Evolutionary conservation across 2,329 filamentous ascomycete genomes (phyloP), one percentile per base, ranked within the genome.

Genomic region (Cercospora janseana): DNA sequence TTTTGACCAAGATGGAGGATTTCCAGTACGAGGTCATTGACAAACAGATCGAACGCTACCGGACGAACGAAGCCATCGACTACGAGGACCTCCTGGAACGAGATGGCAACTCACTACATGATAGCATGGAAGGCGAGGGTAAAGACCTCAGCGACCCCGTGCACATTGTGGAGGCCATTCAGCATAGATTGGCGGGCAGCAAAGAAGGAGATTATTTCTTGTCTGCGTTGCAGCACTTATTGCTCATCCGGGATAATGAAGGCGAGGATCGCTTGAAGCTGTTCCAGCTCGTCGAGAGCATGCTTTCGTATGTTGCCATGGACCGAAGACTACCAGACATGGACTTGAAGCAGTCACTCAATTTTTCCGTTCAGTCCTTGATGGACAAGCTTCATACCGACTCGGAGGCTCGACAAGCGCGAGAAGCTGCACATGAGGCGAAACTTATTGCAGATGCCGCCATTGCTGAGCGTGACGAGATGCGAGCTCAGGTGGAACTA

Each of bases 301-400:
- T 97, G 90, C 82, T 98, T 59, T 95, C 90, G 70, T 97, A 97
- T 70, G 92, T 98, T 56, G 92, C 92, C 62, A 98, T 98, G 92
- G 93, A 98, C 70, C 82, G 93, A 65, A 81, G 93, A 57, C 72
- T 97, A 58, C 93, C 93, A 29, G 92, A 98, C 70, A 92, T 97
- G 83, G 93, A 98, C 69, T 80, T 98, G 52, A 96, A 96, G 75
- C 92, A 97, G 70, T 95, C 90, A 66, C 80, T 98, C 58, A 96
- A 95, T 69, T 97, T 97, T 64, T 96, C 92, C 0, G 93, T 98
- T 7, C 93, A 97, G 72, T 95, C 83, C 69, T 77, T 98, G 60
- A 77, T 98, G 56, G 93, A 97, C 73, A 95, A 94, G 72, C 78
- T 98, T 45, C 93, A 97, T 67, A 97, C 93, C 2, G 93, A 98